Evolutionary conservation across 1,139 yeast species (phyloP), one percentile per base, ranked within the genome.

Genomic region (Saccharomyces uvarum): DNA sequence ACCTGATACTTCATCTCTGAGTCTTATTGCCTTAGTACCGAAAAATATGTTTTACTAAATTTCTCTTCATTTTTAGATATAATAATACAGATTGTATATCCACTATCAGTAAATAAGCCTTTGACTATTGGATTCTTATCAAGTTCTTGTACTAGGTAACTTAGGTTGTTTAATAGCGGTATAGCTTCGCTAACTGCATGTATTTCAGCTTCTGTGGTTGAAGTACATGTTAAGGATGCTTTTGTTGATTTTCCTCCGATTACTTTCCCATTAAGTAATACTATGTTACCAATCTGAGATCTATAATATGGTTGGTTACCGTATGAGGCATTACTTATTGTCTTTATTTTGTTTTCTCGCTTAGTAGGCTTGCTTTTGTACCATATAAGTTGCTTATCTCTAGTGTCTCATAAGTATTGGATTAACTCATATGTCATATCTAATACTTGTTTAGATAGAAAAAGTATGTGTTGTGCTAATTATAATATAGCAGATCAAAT

Each of bases 381-480:
- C n/a, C n/a, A n/a, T n/a, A n/a, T n/a, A n/a, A n/a, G n/a, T n/a
- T n/a, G n/a, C n/a, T n/a, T n/a, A n/a, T n/a, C n/a, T n/a, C n/a
- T n/a, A n/a, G n/a, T n/a, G n/a, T n/a, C n/a, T n/a, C n/a, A n/a
- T n/a, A n/a, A n/a, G n/a, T n/a, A n/a, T n/a, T n/a, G n/a, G n/a
- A n/a, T n/a, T n/a, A n/a, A n/a, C n/a, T n/a, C n/a, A n/a, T n/a
- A n/a, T n/a, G n/a, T n/a, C n/a, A n/a, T n/a, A n/a, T n/a, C n/a
- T n/a, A n/a, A n/a, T n/a, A n/a, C n/a, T n/a, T n/a, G n/a, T n/a
- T n/a, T n/a, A n/a, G n/a, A n/a, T n/a, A n/a, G n/a, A n/a, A n/a
- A n/a, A n/a, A n/a, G n/a, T n/a, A n/a, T n/a, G n/a, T 14, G 54
- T 54, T 2, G 51, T 48, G 42, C 54, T 56, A n/a, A 56, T n/a